Conservation (phyloP, 2,329 filamentous ascomycete species). For the Venturia aucupariae region DNA sequence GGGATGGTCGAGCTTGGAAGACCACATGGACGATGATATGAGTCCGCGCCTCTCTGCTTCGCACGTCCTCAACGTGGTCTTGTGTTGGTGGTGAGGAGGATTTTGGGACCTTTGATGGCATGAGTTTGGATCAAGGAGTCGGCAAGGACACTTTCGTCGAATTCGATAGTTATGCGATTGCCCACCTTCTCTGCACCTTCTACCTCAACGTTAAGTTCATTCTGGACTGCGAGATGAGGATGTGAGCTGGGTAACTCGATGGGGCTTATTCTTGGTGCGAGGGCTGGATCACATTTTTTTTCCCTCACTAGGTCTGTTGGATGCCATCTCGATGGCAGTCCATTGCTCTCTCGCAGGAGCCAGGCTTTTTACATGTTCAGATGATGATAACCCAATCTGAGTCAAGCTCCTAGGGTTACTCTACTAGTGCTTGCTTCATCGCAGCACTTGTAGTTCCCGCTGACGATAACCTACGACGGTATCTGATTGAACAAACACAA, state of each 20-base stretch:
- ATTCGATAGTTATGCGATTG: constrained; percentile 99
- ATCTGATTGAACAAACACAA: constrained; percentile 33
- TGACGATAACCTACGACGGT: constrained; percentile 37
- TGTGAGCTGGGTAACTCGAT: constrained; percentile 79
- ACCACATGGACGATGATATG: constrained; percentile 17
- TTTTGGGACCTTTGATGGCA: constrained; percentile 23
- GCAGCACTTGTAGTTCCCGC: constrained; percentile 16
- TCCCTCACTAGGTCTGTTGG: constrained; percentile 1
- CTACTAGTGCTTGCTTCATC: constrained; percentile 14
- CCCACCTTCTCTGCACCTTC: constrained; percentile 26
- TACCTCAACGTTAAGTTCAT: constrained; percentile 10
- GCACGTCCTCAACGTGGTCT: background rate
- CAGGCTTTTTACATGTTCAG: constrained; percentile 39
- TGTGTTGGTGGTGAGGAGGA: constrained; percentile 23
- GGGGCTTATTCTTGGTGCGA: constrained; percentile 99
- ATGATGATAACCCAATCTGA: constrained; percentile 10
- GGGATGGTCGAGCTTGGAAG: background rate
- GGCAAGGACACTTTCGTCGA: constrained; percentile 68
- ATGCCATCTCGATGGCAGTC: background rate
- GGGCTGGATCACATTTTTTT: constrained; percentile 32
- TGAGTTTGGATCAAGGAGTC: constrained; percentile 38
- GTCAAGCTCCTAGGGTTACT: constrained; percentile 9
- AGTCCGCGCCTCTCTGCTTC: constrained; percentile 16
- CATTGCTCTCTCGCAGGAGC: constrained; percentile 24
- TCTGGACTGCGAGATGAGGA: constrained; percentile 21